These are phyloP conservation scores for Claviceps spartinae DNA, from an alignment of 2,329 filamentous ascomycete species.

Conservation along the genomic window DNA sequence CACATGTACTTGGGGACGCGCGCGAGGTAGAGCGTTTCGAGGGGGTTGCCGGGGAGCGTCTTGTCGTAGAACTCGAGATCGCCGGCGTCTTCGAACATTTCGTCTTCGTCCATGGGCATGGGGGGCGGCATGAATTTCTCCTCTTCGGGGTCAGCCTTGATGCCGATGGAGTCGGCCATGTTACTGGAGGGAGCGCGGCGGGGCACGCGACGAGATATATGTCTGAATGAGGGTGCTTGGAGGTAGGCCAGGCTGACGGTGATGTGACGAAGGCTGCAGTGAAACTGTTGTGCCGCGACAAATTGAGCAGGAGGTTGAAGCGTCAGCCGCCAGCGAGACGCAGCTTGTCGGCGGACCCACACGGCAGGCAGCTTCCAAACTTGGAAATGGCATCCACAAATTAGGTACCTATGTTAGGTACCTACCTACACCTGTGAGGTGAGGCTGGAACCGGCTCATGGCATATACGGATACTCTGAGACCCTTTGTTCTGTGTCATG, in stretches of 20 bases:
- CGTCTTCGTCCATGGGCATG: slow-evolving; percentile 44
- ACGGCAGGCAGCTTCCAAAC: too few species aligned
- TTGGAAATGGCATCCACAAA: too few species aligned
- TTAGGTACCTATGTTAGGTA: too few species aligned
- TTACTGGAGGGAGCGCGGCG: not conserved
- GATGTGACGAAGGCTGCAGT: too few species aligned
- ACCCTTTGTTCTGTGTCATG: too few species aligned
- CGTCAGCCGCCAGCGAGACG: too few species aligned
- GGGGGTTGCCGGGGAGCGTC: slow-evolving; percentile 22
- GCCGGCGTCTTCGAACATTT: slow-evolving; percentile 49
- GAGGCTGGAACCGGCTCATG: too few species aligned
- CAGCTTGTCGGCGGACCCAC: too few species aligned
- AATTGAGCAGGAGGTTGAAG: too few species aligned
- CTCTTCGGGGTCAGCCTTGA: slow-evolving; percentile 38
- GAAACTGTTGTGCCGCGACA: too few species aligned
- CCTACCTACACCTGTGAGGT: too few species aligned
- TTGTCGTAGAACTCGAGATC: slow-evolving; percentile 44
- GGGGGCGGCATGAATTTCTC: slow-evolving; percentile 24
- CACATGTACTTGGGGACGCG: slow-evolving; percentile 70
- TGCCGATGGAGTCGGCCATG: slow-evolving; percentile 21
- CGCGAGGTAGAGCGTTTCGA: slow-evolving; percentile 51
- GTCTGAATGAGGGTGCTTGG: not conserved
- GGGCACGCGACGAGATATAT: not conserved
- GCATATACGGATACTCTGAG: too few species aligned
- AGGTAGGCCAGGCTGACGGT: not conserved